A percentile compares a stretch with the other conserved stretches of the same genome.
These are phyloP conservation scores for Ophiostoma himal-ulmi DNA, from an alignment of 2,329 filamentous ascomycete genomes.

Conservation along the genomic window DNA sequence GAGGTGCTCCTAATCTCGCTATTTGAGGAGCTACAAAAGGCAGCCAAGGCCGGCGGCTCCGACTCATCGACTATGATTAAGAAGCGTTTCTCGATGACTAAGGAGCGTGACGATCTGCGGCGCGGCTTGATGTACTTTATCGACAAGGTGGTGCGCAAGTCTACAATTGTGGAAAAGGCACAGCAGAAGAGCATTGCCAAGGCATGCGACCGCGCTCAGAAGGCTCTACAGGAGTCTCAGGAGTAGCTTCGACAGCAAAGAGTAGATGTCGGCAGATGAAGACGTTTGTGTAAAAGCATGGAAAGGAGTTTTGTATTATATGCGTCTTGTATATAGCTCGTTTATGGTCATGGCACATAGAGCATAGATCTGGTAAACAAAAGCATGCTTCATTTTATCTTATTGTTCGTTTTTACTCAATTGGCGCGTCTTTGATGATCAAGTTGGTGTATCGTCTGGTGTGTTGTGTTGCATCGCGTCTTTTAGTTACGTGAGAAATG, in stretches of 20 bases:
- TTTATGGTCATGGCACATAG: not conserved
- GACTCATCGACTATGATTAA: conserved; percentile 41
- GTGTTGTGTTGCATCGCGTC: not conserved
- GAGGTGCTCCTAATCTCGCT: conserved; percentile 74
- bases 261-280: not conserved
- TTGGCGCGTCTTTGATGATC: not conserved
- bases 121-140: conserved; percentile 75
- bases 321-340: not conserved
- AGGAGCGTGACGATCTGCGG: conserved; percentile 61
- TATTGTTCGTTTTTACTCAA: not conserved
- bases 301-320: not conserved
- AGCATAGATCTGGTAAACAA: not conserved
- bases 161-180: conserved; percentile 47
- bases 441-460: not conserved
- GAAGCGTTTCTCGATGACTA: conserved; percentile 60
- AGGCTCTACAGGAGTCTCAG: conserved; percentile 31
- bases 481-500: not conserved
- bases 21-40: conserved; percentile 59
- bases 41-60: conserved; percentile 35
- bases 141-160: conserved; percentile 65
- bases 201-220: conserved; percentile 41
- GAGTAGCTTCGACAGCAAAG: not conserved
- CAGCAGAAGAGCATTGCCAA: conserved; percentile 45
- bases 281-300: not conserved
- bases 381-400: not conserved